Conservation (phyloP, 2,329 filamentous ascomycete species). For the Colletotrichum limetticola region DNA sequence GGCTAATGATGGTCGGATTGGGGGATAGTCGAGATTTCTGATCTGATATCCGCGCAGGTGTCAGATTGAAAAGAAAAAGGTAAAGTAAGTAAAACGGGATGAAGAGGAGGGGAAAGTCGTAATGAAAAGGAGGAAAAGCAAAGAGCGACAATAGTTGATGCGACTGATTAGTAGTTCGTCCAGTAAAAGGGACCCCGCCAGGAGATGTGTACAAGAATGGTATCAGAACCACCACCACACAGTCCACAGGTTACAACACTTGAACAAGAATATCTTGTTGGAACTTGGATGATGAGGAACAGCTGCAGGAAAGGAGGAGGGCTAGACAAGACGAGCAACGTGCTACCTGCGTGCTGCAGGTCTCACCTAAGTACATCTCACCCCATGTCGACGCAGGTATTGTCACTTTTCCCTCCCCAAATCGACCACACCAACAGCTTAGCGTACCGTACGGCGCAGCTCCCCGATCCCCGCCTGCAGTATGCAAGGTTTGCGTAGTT, state of each 20-base stretch:
- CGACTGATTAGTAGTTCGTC: neutral
- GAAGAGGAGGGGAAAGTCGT: neutral
- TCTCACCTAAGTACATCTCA: neutral
- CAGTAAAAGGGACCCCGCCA: neutral
- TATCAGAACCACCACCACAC: neutral
- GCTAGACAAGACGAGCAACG: neutral
- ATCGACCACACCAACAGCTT: neutral
- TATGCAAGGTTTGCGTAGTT: neutral
- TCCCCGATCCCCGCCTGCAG: conserved; percentile 15
- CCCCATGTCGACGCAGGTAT: neutral
- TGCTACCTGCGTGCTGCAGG: neutral
- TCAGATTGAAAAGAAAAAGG: conserved; percentile 11
- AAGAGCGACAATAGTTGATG: neutral
- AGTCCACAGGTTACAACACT: neutral
- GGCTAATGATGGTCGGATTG: neutral
- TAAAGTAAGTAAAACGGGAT: neutral
- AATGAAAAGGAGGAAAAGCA: conserved; percentile 20
- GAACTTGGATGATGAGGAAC: neutral
- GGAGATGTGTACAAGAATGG: neutral
- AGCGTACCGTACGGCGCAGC: conserved; percentile 14
- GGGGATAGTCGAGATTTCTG: neutral
- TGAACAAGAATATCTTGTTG: neutral
- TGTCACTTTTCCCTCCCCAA: neutral
- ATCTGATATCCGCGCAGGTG: conserved; percentile 6
- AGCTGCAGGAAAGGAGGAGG: neutral